Evolutionary conservation across 2,329 filamentous ascomycete species (phyloP), one percentile per base, ranked within the genome.

Genomic region (Gnomoniopsis sp.): DNA sequence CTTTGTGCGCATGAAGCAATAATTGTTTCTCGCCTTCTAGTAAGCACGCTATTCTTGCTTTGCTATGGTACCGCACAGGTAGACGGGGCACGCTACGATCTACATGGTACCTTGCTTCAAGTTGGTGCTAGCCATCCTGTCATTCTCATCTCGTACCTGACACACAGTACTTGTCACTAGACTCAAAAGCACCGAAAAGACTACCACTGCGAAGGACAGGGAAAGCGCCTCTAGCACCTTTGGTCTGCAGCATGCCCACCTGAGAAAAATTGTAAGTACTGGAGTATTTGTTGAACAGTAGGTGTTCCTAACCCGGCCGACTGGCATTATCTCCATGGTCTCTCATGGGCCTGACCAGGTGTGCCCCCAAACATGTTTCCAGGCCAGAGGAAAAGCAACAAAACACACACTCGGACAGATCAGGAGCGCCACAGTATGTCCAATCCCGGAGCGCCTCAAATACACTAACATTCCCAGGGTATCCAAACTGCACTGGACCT

Each of bases 401-500:
- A 47, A 34, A 58, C 43, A 50, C 52, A 58, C 41, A 44, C 53
- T 55, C 59, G 30, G 44, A n/a, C 51, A 53, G 50, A 48, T 22
- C 49, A 52, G 47, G 41, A 54, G 56, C 59, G 59, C 59, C 59
- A 61, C 59, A 61, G 59, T 44, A 61, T 55, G 49, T 49, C 51
- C 53, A 56, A 61, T 47, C 59, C 55, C 50, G 55, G 59, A 48
- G 33, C 55, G 50, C 48, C 43, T 53, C 48, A 34, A 33, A 21
- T 58, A 50, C 52, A 44, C 59, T 61, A 59, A 59, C 38, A 58
- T 61, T 41, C 59, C 47, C 59, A 58, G 59, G 59, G 19, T 57
- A 54, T 46, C 47, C 44, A 44, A 30, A 41, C 48, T 55, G 51
- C 33, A 19, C 50, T 58, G 22, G 55, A 47, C 44, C 55, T 36